Evolutionary conservation across 495 filamentous ascomycete species (phyloP), one percentile per base, ranked within the genome.

Genomic region (Talaromyces ruber): DNA sequence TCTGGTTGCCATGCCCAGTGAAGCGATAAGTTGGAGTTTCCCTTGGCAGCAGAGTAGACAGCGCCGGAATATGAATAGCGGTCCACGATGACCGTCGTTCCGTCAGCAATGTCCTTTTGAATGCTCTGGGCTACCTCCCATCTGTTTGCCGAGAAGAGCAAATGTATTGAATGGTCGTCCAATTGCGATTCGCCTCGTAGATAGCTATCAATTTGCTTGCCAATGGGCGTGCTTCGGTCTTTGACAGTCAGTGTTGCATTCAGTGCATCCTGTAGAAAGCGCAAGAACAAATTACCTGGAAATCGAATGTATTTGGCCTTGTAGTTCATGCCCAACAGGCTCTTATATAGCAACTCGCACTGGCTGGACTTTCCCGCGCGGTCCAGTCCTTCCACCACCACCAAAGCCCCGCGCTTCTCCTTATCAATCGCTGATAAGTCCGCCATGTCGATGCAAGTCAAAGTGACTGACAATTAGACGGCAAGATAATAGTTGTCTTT

Each of bases 331-430:
- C 79, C 66, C 75, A 84, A 72, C 64, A 96, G 77, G 63, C 73
- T 80, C 68, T 83, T 74, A 71, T 80, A 86, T 59, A 98, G 78
- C 59, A 84, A 79, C 62, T 88, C 82, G 65, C 90, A 92, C 80
- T 98, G 94, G 30, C 93, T 97, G 4, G 93, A 94, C 81, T 98
- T 98, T 45, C 94, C 94, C 39, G 93, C 89, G 62, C 91, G 88
- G 70, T 98, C 94, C 59, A 98, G 84, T 26, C 94, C 94, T 76
- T 98, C 94, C 61, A 98, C 86, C 18, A 94, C 89, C 54, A 98
- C 86, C 45, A 98, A 84, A 32, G 88, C 82, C 55, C 91, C 91
- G 65, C 90, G 83, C 65, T 50, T 58, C 26, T 16, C 37, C 51
- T 63, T 58, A 18, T 63, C 52, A 26, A 12, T 29, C 4, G 24